These are phyloP conservation scores for Globisporangium barbulae DNA, from an alignment of 352 stramenopile species.

Conservation along the genomic window DNA sequence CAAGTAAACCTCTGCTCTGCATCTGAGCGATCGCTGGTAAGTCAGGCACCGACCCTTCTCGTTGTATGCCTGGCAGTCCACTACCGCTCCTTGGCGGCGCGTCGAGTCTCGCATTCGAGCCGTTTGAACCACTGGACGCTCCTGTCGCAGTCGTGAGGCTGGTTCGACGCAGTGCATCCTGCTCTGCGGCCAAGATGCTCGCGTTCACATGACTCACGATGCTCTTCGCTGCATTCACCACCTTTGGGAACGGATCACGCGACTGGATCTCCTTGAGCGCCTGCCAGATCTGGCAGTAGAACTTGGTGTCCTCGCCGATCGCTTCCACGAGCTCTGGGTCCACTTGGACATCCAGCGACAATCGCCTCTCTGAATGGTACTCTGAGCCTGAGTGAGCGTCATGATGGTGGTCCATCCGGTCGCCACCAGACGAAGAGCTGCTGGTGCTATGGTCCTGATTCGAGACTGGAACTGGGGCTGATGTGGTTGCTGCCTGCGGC, in stretches of 20 bases:
- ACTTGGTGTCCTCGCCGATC: conserved; percentile 62
- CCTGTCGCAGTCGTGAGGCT: conserved; percentile 13
- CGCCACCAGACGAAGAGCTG: background rate
- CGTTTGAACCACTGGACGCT: background rate
- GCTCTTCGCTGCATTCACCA: conserved; percentile 51
- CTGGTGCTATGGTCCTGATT: background rate
- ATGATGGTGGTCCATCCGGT: background rate
- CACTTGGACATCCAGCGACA: conserved; percentile 32
- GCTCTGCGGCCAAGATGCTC: conserved; percentile 48
- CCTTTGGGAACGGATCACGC: conserved; percentile 83
- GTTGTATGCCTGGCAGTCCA: conserved; percentile 23
- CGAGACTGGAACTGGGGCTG: conserved; percentile 3
- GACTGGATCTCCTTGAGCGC: conserved; percentile 82
- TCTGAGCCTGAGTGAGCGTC: background rate
- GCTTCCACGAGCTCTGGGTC: conserved; percentile 38
- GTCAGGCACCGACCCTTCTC: conserved; percentile 38
- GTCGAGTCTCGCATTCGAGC: conserved; percentile 10
- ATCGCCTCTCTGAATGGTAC: background rate
- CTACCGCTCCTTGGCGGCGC: conserved; percentile 11
- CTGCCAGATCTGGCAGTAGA: conserved; percentile 87
- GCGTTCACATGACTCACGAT: conserved; percentile 67
- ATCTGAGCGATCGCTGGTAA: conserved; percentile 16
- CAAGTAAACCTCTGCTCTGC: conserved; percentile 11
- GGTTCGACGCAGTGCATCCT: conserved; percentile 35
- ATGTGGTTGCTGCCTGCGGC: background rate